phyloP scores from a whole-genome alignment of 163 green algal species.

The Chlorella variabilis region DNA sequence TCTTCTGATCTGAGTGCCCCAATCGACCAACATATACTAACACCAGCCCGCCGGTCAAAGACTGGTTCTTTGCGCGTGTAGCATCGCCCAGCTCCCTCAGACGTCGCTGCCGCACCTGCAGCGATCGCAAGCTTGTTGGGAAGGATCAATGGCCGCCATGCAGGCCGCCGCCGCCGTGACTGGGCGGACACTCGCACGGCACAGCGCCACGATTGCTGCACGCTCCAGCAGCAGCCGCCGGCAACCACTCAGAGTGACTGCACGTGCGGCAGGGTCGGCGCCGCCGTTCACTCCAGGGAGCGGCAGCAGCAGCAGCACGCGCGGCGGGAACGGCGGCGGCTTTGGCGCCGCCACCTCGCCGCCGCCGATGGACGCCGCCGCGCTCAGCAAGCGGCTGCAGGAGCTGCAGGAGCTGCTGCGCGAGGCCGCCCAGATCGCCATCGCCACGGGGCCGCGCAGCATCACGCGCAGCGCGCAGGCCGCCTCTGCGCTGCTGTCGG shows the following conservation, averaged over 20 bases:
- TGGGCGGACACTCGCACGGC: no score
- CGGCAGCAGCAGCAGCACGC: not conserved
- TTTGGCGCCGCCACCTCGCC: not conserved
- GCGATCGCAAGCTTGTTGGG: no score
- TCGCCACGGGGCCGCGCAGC: conserved; percentile 61
- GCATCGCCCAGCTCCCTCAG: no score
- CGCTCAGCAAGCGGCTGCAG: not conserved
- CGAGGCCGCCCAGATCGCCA: conserved; percentile 58
- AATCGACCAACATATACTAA: no score
- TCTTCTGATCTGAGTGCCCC: no score
- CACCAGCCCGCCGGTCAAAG: no score
- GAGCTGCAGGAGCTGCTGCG: conserved; percentile 63
- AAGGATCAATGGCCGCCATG: not conserved
- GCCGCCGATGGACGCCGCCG: conserved; percentile 1
- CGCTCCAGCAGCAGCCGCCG: not conserved
- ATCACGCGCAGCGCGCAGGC: conserved; percentile 60
- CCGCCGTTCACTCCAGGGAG: not conserved
- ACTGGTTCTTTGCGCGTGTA: no score
- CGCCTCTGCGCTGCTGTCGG: conserved; percentile 48
- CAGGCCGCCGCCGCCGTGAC: not conserved
- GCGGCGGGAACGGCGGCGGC: not conserved
- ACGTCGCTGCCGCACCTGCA: no score
- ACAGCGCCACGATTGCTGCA: not conserved
- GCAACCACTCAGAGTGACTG: not conserved
- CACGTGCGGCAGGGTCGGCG: not conserved